A percentile compares a stretch with the other conserved stretches of the same genome.
Conservation (phyloP, 2,329 filamentous ascomycete genomes). For the Xylariaceae sp. region DNA sequence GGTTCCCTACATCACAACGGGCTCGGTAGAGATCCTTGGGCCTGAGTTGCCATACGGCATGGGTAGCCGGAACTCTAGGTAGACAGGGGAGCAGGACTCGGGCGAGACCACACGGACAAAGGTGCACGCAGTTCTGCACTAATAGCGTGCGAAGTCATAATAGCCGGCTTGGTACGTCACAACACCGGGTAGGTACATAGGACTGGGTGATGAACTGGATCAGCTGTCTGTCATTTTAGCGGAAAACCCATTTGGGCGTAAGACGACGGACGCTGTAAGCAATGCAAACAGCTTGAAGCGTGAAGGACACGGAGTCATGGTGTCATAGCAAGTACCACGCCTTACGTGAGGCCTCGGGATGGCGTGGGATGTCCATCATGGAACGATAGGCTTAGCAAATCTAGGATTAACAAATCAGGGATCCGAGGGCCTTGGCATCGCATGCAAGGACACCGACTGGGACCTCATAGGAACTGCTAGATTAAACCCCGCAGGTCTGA, state of each 20-base stretch:
- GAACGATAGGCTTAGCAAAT: conserved; percentile 17
- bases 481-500: conserved; percentile 16
- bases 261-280: conserved; percentile 15
- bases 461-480: conserved; percentile 2
- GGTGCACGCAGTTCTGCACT: conserved; percentile 5
- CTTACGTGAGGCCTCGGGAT: conserved; percentile 10
- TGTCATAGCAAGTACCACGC: conserved; percentile 19
- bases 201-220: background rate
- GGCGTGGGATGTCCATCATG: conserved; percentile 19
- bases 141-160: conserved; percentile 12
- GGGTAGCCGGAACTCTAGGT: background rate
- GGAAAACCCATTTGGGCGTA: conserved; percentile 11
- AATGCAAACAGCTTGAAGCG: conserved; percentile 22
- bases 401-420: conserved; percentile 21
- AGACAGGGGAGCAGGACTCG: background rate
- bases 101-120: background rate
- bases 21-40: background rate
- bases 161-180: background rate
- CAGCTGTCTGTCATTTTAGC: conserved; percentile 2
- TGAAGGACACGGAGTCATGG: conserved; percentile 16
- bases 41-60: background rate
- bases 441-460: conserved; percentile 21
- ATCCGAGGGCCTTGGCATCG: conserved; percentile 9
- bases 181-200: conserved; percentile 14
- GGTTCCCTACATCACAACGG: background rate